These are phyloP conservation scores for Fusarium duplospermum DNA, from an alignment of 2,329 filamentous ascomycete genomes.

Conservation along the genomic window DNA sequence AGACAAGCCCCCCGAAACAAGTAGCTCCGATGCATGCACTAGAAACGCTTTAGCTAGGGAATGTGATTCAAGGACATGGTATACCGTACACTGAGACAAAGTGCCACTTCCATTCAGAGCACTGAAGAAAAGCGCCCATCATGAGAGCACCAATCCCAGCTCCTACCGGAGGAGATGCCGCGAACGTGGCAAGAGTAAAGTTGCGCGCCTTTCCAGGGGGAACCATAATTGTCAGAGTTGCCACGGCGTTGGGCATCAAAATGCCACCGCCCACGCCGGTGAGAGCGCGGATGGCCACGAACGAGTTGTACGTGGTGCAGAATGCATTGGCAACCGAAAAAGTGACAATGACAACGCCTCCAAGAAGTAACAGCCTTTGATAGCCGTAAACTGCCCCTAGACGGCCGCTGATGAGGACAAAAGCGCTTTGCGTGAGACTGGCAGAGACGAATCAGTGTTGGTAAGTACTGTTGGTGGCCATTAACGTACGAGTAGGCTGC, in stretches of 20 bases:
- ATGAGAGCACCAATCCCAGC: constrained; percentile 56
- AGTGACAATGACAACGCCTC: constrained; percentile 54
- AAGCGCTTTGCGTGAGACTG: constrained; percentile 62
- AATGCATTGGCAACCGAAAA: constrained; percentile 58
- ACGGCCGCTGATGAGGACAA: constrained; percentile 64
- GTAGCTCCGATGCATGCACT: constrained; percentile 8
- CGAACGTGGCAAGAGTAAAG: constrained; percentile 59
- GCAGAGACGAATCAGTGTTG: background rate
- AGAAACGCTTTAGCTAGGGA: background rate
- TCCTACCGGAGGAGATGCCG: constrained; percentile 58
- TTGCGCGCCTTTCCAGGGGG: constrained; percentile 59
- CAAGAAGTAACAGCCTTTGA: constrained; percentile 57
- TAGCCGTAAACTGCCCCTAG: constrained; percentile 65
- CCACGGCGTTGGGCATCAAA: constrained; percentile 62
- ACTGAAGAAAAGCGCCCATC: constrained; percentile 51
- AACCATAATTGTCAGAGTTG: constrained; percentile 59
- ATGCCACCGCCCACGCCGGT: constrained; percentile 60
- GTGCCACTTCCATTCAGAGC: constrained; percentile 52
- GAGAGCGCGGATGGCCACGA: constrained; percentile 57
- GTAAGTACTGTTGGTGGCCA: background rate
- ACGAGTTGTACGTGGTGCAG: constrained; percentile 53
- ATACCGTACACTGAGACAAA: constrained; percentile 52
- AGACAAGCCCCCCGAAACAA: constrained; percentile 9
- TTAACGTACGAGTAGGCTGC: constrained; percentile 50
- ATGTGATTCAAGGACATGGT: too few relatives aligned